phyloP scores from a whole-genome alignment of 306 rosid genomes.

The Bauhinia variegata region DNA sequence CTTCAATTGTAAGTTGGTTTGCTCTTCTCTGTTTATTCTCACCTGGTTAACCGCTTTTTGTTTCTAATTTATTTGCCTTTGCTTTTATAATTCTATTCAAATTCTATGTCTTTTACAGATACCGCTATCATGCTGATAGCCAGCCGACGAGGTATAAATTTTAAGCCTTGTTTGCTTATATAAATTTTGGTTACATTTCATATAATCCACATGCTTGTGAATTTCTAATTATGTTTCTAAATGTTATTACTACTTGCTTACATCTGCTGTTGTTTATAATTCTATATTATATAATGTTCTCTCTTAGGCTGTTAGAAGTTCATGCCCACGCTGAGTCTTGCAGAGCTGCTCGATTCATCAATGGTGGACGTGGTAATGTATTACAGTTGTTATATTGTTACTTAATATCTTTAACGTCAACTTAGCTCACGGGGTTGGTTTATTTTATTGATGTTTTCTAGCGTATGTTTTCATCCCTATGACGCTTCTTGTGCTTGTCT shows the following conservation, averaged over 20 bases:
- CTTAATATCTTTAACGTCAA: background rate
- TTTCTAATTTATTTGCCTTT: background rate
- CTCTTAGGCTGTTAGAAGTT: constrained; percentile 67
- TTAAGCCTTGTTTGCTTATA: constrained; percentile 7
- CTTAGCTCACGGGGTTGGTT: background rate
- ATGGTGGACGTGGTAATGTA: constrained; percentile 72
- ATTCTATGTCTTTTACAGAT: constrained; percentile 39
- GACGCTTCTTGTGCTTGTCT: constrained; percentile 28
- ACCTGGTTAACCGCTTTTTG: background rate
- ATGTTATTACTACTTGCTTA: background rate
- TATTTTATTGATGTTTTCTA: constrained; percentile 3
- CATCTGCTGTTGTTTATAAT: background rate
- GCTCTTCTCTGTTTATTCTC: background rate
- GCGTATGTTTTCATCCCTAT: constrained; percentile 16
- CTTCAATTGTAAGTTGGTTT: constrained; percentile 59
- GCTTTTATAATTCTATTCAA: background rate
- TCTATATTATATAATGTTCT: background rate
- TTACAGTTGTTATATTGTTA: background rate
- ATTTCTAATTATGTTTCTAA: constrained; percentile 13
- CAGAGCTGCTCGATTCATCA: constrained; percentile 77
- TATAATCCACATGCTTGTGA: background rate
- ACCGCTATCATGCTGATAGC: constrained; percentile 58
- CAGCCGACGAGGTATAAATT: constrained; percentile 59
- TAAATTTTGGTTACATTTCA: background rate
- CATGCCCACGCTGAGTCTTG: constrained; percentile 81